phyloP scores from a whole-genome alignment of 192 early-diverging fungal species.

The Coemansia sp. region DNA sequence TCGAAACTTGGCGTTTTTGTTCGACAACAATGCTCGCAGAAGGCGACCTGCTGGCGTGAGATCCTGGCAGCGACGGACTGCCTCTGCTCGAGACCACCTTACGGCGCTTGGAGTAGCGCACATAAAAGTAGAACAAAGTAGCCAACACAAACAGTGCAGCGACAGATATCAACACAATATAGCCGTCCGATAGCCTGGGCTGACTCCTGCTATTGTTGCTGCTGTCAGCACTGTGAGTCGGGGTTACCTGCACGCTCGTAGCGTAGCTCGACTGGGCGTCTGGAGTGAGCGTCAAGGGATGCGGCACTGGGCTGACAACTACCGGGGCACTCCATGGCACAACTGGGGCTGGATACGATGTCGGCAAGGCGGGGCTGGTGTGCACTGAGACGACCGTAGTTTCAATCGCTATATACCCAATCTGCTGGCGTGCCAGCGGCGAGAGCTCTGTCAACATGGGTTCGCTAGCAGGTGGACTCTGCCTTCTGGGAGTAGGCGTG shows the following conservation, averaged over 20 bases:
- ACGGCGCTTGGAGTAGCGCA: slow-evolving; percentile 22
- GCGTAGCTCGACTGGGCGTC: background rate
- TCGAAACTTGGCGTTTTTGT: background rate
- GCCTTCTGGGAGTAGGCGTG: background rate
- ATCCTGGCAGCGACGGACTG: background rate
- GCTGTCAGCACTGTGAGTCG: slow-evolving; percentile 3
- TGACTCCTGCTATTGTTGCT: slow-evolving; percentile 1
- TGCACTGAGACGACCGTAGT: background rate
- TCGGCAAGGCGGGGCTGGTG: background rate
- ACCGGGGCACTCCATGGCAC: background rate
- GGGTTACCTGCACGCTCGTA: no score
- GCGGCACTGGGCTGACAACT: background rate
- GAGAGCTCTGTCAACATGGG: background rate
- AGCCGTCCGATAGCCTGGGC: slow-evolving; percentile 36
- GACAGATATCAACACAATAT: slow-evolving; percentile 42
- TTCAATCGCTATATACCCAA: background rate
- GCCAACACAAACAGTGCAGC: slow-evolving; percentile 29
- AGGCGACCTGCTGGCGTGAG: slow-evolving; percentile 9
- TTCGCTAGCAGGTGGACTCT: background rate
- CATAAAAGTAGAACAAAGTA: slow-evolving; percentile 41
- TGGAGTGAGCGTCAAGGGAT: background rate
- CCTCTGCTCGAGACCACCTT: background rate
- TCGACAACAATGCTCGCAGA: slow-evolving; percentile 8
- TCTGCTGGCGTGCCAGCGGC: slow-evolving; percentile 7
- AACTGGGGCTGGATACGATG: background rate